Base-by-base conservation (phyloP, 495 filamentous ascomycete species). In the Aspergillus indologenus region DNA sequence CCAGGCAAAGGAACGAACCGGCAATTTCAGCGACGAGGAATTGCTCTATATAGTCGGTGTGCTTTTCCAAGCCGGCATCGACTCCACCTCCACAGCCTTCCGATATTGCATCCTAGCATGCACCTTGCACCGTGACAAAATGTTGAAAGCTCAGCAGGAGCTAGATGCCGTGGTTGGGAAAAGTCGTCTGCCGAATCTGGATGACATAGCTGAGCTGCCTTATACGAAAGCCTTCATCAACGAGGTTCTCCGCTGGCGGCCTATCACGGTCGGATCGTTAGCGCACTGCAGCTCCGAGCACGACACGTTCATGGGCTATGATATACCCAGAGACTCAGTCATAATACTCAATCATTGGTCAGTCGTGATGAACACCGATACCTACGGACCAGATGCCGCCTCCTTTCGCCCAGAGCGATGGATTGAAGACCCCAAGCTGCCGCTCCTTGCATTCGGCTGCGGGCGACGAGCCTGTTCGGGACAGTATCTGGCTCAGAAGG, bases 241-340 rank as follows among this genome's bases (percentile, higher is more conserved):
- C 42, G 79, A 81, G 49, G 61, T 65, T 3, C 57, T 72, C 1
- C 75, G 78, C 5, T 81, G 78, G 78, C 68, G 71, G 18, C 75
- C 76, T 0, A 68, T 77, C 0, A 60, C 56, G 0, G 70, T 79
- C 0, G 69, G 74, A 47, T 69, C 66, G 1, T 70, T 89, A 31
- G 79, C 85, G 0, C 86, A 89, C 60, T 68, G 72, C 4, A 75
- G 79, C 4, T 61, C 69, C 14, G 68, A 77, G 11, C 84, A 86
- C 59, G 81, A 86, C 50, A 64, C 56, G 1, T 73, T 61, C 24
- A 56, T 58, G 0, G 71, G 67, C 1, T 77, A 76, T 45, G 45
- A 51, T 17, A 77, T 82, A 21, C 79, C 79, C 0, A 77, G 80
- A 54, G 77, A 73, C 0, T 65, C 75, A 1, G 23, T 69, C 2